These are phyloP conservation scores for Coniochaeta sp. DNA, from an alignment of 2,329 filamentous ascomycete genomes.

Conservation along the genomic window DNA sequence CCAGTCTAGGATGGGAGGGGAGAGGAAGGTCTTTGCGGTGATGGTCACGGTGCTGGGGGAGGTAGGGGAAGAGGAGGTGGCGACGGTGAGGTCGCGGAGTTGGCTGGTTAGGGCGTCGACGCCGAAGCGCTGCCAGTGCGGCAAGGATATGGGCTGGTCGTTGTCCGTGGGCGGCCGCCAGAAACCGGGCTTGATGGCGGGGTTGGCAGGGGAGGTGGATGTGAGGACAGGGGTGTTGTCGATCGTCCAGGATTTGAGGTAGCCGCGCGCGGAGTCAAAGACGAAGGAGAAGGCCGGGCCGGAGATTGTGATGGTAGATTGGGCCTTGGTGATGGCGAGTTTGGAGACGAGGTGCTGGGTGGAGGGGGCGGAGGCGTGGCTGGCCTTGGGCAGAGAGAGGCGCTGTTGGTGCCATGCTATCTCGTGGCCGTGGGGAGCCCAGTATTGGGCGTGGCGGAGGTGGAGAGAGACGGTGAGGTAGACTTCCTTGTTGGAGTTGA, in stretches of 20 bases:
- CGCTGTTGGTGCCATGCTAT: conserved; percentile 47
- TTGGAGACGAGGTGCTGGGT: conserved; percentile 10
- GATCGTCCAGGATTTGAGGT: conserved; percentile 33
- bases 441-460: conserved; percentile 34
- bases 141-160: conserved; percentile 45
- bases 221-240: conserved; percentile 26
- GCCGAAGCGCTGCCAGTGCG: conserved; percentile 50
- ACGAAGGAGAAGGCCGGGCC: conserved; percentile 28
- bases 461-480: conserved; percentile 39
- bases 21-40: conserved; percentile 39
- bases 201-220: conserved; percentile 24
- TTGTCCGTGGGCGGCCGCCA: conserved; percentile 63
- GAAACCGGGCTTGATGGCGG: conserved; percentile 40
- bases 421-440: conserved; percentile 46
- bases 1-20: conserved; percentile 57
- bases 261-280: conserved; percentile 39
- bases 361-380: background rate
- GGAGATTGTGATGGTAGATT: conserved; percentile 19
- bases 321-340: conserved; percentile 16
- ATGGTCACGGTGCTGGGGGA: conserved; percentile 26
- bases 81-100: conserved; percentile 31
- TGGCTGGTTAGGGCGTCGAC: conserved; percentile 39
- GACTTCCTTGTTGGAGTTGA: conserved; percentile 27
- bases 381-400: conserved; percentile 16
- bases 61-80: conserved; percentile 3